Conservation (phyloP, 768 basidiomycete genomes). For the Rubroboletus pulcherrimus region DNA sequence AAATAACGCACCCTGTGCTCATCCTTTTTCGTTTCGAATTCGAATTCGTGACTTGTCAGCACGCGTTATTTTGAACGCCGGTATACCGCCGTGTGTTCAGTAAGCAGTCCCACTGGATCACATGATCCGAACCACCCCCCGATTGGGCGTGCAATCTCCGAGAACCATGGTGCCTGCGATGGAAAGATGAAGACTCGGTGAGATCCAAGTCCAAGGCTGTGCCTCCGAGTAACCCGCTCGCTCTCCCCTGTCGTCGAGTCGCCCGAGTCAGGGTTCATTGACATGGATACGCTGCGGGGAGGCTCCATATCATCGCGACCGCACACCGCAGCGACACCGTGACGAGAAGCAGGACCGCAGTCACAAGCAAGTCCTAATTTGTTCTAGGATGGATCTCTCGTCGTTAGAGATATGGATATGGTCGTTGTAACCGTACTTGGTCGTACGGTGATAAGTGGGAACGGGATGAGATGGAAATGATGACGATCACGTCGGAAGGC, state of each 20-base stretch:
- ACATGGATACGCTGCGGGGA: neutral
- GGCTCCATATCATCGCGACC: too few relatives aligned
- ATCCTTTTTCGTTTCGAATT: neutral
- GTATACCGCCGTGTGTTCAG: neutral
- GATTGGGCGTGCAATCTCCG: conserved; percentile 4
- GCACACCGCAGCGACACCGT: neutral
- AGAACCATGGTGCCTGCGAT: neutral
- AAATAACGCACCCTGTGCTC: neutral
- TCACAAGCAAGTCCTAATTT: neutral
- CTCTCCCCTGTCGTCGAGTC: neutral
- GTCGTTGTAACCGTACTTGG: neutral
- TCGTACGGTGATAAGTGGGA: conserved; percentile 2
- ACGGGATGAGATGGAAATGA: neutral
- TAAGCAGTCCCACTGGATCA: neutral
- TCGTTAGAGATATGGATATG: conserved; percentile 1
- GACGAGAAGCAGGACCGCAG: conserved; percentile 14
- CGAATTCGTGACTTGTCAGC: neutral
- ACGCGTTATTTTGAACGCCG: neutral
- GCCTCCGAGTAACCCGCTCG: neutral
- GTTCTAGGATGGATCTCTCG: neutral
- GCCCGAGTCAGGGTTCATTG: neutral
- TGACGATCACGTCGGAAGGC: conserved; percentile 13
- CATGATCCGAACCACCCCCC: neutral
- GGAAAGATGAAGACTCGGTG: neutral
- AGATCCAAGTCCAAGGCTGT: neutral